A percentile compares a stretch with the other conserved stretches of the same genome.
phyloP scores from a whole-genome alignment of 257 asterid species.

The Solanum rostratum region DNA sequence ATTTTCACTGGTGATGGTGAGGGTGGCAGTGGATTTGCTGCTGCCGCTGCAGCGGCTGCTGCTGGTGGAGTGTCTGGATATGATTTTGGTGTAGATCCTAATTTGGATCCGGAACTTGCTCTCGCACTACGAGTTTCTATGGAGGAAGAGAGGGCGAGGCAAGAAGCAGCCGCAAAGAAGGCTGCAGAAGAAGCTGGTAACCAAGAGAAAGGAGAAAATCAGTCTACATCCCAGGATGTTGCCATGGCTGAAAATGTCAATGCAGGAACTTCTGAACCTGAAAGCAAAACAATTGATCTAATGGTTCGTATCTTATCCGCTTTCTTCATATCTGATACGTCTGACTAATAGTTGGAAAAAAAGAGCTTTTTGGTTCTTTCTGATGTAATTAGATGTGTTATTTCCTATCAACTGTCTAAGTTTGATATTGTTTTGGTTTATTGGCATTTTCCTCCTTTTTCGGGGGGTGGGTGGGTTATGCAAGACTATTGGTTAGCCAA shows the following conservation, averaged over 20 bases:
- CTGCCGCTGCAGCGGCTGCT: slow-evolving; percentile 77
- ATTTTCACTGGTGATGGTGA: slow-evolving; percentile 97
- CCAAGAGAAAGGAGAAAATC: slow-evolving; percentile 61
- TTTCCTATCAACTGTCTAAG: not conserved
- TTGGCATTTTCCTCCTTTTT: not conserved
- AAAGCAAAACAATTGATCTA: slow-evolving; percentile 54
- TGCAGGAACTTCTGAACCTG: slow-evolving; percentile 54
- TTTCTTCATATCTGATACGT: not conserved
- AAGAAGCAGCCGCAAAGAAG: slow-evolving; percentile 96
- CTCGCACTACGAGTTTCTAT: slow-evolving; percentile 97
- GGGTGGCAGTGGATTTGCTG: slow-evolving; percentile 87
- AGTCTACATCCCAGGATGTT: slow-evolving; percentile 61
- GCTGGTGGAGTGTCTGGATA: slow-evolving; percentile 75
- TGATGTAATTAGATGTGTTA: not conserved
- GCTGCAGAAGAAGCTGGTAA: slow-evolving; percentile 80
- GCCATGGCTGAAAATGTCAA: slow-evolving; percentile 62
- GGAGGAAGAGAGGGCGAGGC: slow-evolving; percentile 99
- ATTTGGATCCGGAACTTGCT: slow-evolving; percentile 99
- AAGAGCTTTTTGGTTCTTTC: not conserved
- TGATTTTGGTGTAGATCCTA: slow-evolving; percentile 99
- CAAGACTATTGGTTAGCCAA: not conserved
- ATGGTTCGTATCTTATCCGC: slow-evolving; percentile 26
- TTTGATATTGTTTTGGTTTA: not conserved
- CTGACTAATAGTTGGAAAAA: not conserved
- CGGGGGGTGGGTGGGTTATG: not conserved